phyloP scores from a whole-genome alignment of 139 green algal genomes.

The Chlorella sp. region DNA sequence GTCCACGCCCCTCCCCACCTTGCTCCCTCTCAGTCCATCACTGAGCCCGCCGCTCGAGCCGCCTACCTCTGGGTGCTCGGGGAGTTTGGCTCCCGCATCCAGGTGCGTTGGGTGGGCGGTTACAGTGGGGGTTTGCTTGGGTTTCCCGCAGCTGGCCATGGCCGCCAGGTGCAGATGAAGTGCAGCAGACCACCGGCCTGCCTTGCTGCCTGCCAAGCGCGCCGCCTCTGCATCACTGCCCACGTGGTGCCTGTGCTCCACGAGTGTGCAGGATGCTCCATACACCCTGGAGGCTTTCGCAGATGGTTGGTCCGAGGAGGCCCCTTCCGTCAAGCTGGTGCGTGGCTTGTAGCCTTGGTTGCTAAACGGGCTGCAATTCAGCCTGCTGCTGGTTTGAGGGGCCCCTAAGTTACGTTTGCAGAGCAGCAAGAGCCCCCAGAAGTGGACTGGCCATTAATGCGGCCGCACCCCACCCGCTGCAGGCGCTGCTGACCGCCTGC shows the following conservation, averaged over 20 bases:
- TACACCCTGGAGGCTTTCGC: slow-evolving; percentile 89
- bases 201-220: too few relatives aligned
- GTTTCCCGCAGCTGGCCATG: too few relatives aligned
- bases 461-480: background rate
- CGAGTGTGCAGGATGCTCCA: slow-evolving; percentile 81
- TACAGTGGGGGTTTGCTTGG: too few relatives aligned
- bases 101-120: slow-evolving; percentile 41
- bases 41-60: slow-evolving; percentile 74
- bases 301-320: slow-evolving; percentile 61
- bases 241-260: too few relatives aligned
- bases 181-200: too few relatives aligned
- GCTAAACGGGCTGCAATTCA: background rate
- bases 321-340: slow-evolving; percentile 61
- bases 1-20: background rate
- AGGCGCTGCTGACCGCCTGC: slow-evolving; percentile 81
- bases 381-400: background rate
- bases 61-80: slow-evolving; percentile 94
- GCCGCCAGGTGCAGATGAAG: too few relatives aligned
- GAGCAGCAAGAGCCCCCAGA: background rate
- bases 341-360: background rate
- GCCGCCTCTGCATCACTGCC: background rate
- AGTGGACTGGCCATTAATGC: background rate
- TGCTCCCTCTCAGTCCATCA: slow-evolving; percentile 46
- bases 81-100: slow-evolving; percentile 81
- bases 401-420: too few relatives aligned